A percentile compares a stretch with the other conserved stretches of the same genome.
Conservation (phyloP, 176 grass and related monocot species). For the Cenchrus purpureus region DNA sequence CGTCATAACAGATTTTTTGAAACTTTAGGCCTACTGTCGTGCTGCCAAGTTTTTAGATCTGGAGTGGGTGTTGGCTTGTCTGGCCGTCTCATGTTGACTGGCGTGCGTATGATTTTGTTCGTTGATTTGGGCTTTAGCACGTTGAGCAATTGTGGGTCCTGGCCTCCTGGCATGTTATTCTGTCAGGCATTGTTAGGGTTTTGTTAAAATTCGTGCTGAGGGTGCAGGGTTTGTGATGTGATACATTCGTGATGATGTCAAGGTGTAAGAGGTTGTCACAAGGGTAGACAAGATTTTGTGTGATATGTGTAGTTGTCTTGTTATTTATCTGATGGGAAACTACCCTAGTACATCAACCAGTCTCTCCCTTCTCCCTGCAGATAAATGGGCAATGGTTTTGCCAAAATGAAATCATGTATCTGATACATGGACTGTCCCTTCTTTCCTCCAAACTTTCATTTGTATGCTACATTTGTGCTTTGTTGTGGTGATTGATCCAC, state of each 20-base stretch:
- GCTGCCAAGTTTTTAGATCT: constrained; percentile 17
- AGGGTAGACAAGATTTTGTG: neutral
- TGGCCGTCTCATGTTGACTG: neutral
- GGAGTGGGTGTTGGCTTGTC: neutral
- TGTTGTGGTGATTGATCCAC: neutral
- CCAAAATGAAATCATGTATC: neutral
- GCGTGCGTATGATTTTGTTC: neutral
- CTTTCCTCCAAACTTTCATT: neutral
- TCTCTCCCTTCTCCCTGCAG: neutral
- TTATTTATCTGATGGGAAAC: neutral
- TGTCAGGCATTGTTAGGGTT: neutral
- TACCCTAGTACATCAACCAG: too few relatives aligned
- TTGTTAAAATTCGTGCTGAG: neutral
- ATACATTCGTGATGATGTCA: neutral
- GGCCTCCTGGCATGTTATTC: neutral
- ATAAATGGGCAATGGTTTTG: neutral
- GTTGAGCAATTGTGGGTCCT: neutral
- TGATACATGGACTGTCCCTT: neutral
- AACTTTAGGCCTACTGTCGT: neutral
- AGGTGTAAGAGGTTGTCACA: neutral
- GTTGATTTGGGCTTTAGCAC: neutral
- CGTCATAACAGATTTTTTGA: neutral
- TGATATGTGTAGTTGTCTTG: neutral
- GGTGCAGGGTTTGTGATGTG: neutral
- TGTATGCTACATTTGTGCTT: neutral